Evolutionary conservation across 106 monocot genomes (phyloP), one percentile per base, ranked within the genome.

Genomic region (Dendrobium nobile): DNA sequence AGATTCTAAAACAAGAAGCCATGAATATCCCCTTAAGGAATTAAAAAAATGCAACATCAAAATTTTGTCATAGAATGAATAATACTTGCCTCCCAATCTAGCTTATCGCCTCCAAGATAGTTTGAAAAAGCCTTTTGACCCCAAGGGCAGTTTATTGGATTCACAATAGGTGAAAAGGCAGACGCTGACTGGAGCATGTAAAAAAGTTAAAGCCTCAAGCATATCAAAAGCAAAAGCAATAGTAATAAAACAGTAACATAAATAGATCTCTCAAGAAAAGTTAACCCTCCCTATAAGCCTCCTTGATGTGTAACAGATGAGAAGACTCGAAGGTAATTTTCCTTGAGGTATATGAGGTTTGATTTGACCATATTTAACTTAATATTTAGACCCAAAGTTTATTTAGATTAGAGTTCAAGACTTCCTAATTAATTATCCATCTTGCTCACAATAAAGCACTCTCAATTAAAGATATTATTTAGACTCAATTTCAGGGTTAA

Each of bases 101-200:
- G 82, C 47, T 98, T 88, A 67, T 84, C 81, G 43, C 59, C 54
- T 27, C 94, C 97, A 78, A 98, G 82, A 83, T 98, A 98, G 88
- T 95, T 98, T 84, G 92, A 89, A 76, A 98, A 98, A 17, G 94
- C 97, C 86, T 98, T 98, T 84, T 91, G 89, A 54, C 97, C 97
- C 97, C 97, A 98, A 37, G 92, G 88, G 48, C 97, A 98, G 73
- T 95, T 95, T 61, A 80, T 86, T 22, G 97, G 97, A 86, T 98
- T 98, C 74, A 47, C 72, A 80, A 98, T 89, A 73, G 97, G 97
- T 18, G 97, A 73, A 84, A 95, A 98, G 67, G 97, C 97, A 79
- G 97, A 98, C 3, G 87, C 94, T 27, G 97, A 94, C 97, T 98
- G 87, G 13, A 83, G 85, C 51, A 73, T 18, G 47, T 1, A 9